phyloP scores from a whole-genome alignment of 2,329 filamentous ascomycete genomes.

The Monosporascus sp. region DNA sequence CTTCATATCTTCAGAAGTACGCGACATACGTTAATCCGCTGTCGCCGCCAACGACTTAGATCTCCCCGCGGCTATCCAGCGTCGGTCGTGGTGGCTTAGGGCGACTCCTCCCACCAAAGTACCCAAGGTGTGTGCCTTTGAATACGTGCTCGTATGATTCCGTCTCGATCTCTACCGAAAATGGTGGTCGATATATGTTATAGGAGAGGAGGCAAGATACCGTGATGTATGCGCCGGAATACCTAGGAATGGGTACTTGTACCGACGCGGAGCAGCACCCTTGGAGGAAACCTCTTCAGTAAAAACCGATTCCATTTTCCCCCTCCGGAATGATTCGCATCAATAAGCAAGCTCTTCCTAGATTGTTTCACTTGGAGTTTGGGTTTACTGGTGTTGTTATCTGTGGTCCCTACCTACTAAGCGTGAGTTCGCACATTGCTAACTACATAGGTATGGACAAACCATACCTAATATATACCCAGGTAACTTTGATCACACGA shows the following conservation, averaged over 20 bases:
- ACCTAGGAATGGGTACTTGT: slow-evolving; percentile 59
- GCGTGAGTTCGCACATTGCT: too few species aligned
- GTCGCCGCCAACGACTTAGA: not conserved
- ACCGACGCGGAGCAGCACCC: not conserved
- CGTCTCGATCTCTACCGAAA: slow-evolving; percentile 3
- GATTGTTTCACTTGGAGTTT: too few species aligned
- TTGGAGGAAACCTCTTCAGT: not conserved
- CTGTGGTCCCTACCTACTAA: too few species aligned
- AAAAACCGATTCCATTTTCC: not conserved
- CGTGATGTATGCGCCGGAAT: slow-evolving; percentile 64
- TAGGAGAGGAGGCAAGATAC: slow-evolving; percentile 22
- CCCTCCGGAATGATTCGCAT: too few species aligned
- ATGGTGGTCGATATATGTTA: slow-evolving; percentile 9
- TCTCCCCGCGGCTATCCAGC: not conserved
- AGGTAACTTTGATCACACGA: too few species aligned
- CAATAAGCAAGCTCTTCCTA: too few species aligned
- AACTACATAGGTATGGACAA: too few species aligned
- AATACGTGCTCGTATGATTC: slow-evolving; percentile 13
- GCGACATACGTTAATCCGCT: too few species aligned
- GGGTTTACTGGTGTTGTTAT: too few species aligned
- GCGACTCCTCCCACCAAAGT: slow-evolving; percentile 7
- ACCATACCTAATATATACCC: too few species aligned
- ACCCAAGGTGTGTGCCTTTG: slow-evolving; percentile 7
- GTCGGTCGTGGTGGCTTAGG: slow-evolving; percentile 3
- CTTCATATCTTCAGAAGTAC: too few species aligned